A percentile compares a stretch with the other conserved stretches of the same genome.
Conservation (phyloP, 495 filamentous ascomycete genomes). For the Letharia columbiana region DNA sequence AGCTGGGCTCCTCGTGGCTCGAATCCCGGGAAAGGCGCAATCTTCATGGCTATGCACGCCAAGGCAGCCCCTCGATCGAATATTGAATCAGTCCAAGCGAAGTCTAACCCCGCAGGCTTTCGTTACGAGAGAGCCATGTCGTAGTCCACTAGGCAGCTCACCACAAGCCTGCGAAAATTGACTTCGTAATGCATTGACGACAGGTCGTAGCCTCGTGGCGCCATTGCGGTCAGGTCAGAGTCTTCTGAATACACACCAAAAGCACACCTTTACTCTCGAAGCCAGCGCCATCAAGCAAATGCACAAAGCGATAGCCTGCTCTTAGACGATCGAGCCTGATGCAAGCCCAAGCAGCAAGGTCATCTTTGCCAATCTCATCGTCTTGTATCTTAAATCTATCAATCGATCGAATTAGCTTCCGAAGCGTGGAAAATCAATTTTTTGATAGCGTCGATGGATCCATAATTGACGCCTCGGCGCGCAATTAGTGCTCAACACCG, state of each 20-base stretch:
- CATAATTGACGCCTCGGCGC: neutral
- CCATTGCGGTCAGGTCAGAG: conserved; percentile 1
- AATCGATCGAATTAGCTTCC: neutral
- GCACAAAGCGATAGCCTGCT: conserved; percentile 67
- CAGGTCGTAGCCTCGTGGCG: conserved; percentile 1
- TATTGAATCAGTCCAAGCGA: neutral
- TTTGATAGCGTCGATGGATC: neutral
- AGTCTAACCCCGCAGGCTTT: neutral
- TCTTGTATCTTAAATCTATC: conserved; percentile 77
- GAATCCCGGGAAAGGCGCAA: neutral
- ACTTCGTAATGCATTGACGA: neutral
- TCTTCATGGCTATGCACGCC: neutral
- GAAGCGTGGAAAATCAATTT: neutral
- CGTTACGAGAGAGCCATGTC: neutral
- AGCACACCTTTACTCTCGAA: conserved; percentile 52
- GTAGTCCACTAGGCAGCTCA: neutral
- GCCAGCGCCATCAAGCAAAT: conserved; percentile 58
- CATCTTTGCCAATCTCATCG: conserved; percentile 65
- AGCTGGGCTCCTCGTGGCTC: neutral
- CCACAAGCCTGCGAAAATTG: neutral
- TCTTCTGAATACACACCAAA: conserved; percentile 60
- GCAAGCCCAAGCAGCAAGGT: conserved; percentile 79
- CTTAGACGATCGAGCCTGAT: conserved; percentile 72
- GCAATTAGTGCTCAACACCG: neutral
- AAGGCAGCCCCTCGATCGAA: neutral